A percentile compares a stretch with the other conserved stretches of the same genome.
Evolutionary conservation across 1,284 basidiomycete genomes (phyloP).

Genomic region (Ceratobasidium sp.): DNA sequence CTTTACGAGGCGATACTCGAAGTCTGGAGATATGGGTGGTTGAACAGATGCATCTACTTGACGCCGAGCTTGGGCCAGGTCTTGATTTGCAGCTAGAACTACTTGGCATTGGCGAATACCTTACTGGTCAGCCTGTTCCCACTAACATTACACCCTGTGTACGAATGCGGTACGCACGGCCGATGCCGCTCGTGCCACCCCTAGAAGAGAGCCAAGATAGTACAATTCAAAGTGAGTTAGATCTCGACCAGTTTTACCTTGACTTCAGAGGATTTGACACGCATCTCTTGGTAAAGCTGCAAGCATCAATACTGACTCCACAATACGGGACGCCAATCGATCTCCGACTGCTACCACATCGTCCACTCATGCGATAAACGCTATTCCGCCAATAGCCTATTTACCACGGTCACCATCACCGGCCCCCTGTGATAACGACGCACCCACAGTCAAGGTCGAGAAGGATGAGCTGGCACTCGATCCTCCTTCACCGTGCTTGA

Average conservation of each 20-base stretch:
- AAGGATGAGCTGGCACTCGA: conserved; percentile 4
- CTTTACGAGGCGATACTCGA: neutral
- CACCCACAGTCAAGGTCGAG: conserved; percentile 4
- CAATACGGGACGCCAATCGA: neutral
- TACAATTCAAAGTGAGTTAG: neutral
- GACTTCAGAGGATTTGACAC: neutral
- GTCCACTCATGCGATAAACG: neutral
- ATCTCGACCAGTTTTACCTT: neutral
- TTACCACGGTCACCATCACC: neutral
- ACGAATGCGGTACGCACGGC: conserved; percentile 12
- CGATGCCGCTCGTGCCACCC: neutral
- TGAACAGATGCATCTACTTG: conserved; percentile 28
- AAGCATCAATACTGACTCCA: neutral
- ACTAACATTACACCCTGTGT: neutral
- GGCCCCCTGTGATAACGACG: neutral
- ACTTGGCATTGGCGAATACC: conserved; percentile 22
- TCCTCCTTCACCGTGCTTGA: conserved; percentile 22
- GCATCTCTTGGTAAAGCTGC: neutral
- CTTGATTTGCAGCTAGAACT: conserved; percentile 11
- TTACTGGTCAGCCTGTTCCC: neutral
- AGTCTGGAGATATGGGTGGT: conserved; percentile 27
- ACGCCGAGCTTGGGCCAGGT: conserved; percentile 27
- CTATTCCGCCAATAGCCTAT: conserved; percentile 5
- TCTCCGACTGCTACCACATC: neutral
- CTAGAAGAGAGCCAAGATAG: neutral